Base-by-base conservation (phyloP, 164 flowering plant genomes). In the Chimonanthus salicifolius region DNA sequence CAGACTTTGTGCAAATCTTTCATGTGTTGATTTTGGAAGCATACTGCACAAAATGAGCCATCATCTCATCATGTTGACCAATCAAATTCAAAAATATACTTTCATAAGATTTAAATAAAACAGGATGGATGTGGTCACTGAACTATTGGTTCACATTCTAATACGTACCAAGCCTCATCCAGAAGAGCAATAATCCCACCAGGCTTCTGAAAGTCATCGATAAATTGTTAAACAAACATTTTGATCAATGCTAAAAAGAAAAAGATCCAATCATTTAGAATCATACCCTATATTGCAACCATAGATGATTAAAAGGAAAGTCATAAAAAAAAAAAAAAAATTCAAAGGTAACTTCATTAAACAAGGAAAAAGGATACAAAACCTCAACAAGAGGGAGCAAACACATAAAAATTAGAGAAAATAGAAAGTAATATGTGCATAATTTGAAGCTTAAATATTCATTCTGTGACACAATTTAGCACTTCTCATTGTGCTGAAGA, bases 1-100 rank as follows among this genome's bases (percentile, higher is more conserved):
- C 67, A 96, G 85, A 91, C 92, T 96, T 74, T 96, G 96, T 16
- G 97, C 89, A 83, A 96, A 96, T 62, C 97, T 92, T 83, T 92
- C 99, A 86, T 96, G 94, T 33, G 99, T 96, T 69, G 99, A 96
- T 83, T 97, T 88, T 49, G 98, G 99, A 80, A 96, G 91, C 99
- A 96, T 96, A 72, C 99, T 96, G 72, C 86, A 85, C 75, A 77
- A 78, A 82, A 82, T 72, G 45, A 54, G 67, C 48, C 69, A 75
- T 78, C 51, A 71, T 77, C 64, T 72, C 62, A 75, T 64, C 70
- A 75, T 65, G 72, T 51, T 58, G 58, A 75, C 70, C n/a, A 71
- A 43, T 11, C 45, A 77, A 62, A 11, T 51, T 11, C 18, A 49
- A 7, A 64, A 44, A 43, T 9, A 67, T 11, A 69, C 33, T 21